Evolutionary conservation across 2,329 filamentous ascomycete genomes (phyloP), one percentile per base, ranked within the genome.

Genomic region (Hymenoscyphus linearis): DNA sequence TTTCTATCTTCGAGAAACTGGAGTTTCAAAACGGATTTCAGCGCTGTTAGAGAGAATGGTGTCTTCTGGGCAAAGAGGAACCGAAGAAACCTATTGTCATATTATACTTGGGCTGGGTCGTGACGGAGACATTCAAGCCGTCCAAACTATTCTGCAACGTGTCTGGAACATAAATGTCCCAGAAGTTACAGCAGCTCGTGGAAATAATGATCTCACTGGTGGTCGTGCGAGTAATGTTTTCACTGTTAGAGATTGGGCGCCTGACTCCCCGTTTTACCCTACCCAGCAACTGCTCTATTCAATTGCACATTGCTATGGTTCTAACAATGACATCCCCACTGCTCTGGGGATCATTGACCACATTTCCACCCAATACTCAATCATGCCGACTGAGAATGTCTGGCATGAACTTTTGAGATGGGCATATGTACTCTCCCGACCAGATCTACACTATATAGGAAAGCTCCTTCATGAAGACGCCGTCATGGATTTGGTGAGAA

Each of bases 351-450:
- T 88, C 0, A 74, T 92, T 13, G 80, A 88, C 62, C 83, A 83
- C 66, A 72, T 93, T 55, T 87, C 89, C 0, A 74, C 74, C 1
- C 76, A 77, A 6, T 90, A 88, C 73, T 65, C 76, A 1, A 74
- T 93, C 26, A 64, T 76, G 1, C 84, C 93, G 40, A 75, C 84
- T 0, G 67, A 71, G 6, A 70, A 78, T 4, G 78, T 85, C 18
- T 93, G 90, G 90, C 78, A 79, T 7, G 82, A 86, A 59, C 74
- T 93, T 2, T 76, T 93, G 16, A 79, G 84, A 63, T 90, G 88
- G 82, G 81, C 87, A 0, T 87, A 85, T 67, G 76, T 89, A 10
- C 77, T 85, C 47, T 76, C 71, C n/a, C n/a, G 40, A 47, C 40
- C 40, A n/a, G n/a, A 18, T 22, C 40, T 10, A 22, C 40, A 25